Evolutionary conservation across 73 alveolate species (phyloP), one percentile per base, ranked within the genome.

Genomic region (Stentor roeselii): DNA sequence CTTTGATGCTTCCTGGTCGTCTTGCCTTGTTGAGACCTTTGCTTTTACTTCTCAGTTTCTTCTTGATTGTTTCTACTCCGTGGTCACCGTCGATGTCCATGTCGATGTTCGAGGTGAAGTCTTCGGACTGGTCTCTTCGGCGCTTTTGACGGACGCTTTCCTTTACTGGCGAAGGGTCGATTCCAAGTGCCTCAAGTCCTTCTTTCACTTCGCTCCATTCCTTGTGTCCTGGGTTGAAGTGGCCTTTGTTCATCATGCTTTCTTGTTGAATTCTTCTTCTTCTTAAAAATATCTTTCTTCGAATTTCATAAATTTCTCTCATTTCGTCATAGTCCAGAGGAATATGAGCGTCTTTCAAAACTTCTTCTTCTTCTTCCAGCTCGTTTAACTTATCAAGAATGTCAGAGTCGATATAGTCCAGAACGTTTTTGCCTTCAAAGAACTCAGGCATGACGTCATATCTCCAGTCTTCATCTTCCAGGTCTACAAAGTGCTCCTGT

Each of bases 401-500:
- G 75, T 97, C 99, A 36, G 98, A 97, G 87, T 98, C 99, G 36
- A 98, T 96, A 90, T 88, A 98, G 90, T 98, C 99, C 82, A 91
- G 92, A 58, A 98, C 98, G 90, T 98, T 98, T 84, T 97, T 97
- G 60, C 99, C 99, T 74, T 96, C 97, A 95, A 95, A 92, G 89
- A 98, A 91, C 91, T 96, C 99, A 21, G 99, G 99, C 95, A 98
- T 94, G 60, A 93, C 94, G 89, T 98, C 99, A 94, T 92, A 96
- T 93, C 91, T 95, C 99, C 99, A 98, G 83, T 92, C 98, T 35
- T 98, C 99, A 2, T 80, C 60, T 42, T 80, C 87, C 11, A 80
- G 86, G 31, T 61, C 86, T n/a, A 31, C 76, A 50, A 87, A 89
- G 32, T 88, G 93, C 59, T 88, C 92, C 82, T 77, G 60, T 0